Percentiles rank a stretch among this genome's conserved stretches.
These are phyloP conservation scores for Thielaviopsis ethacetica DNA, from an alignment of 2,329 filamentous ascomycete species.

Conservation along the genomic window DNA sequence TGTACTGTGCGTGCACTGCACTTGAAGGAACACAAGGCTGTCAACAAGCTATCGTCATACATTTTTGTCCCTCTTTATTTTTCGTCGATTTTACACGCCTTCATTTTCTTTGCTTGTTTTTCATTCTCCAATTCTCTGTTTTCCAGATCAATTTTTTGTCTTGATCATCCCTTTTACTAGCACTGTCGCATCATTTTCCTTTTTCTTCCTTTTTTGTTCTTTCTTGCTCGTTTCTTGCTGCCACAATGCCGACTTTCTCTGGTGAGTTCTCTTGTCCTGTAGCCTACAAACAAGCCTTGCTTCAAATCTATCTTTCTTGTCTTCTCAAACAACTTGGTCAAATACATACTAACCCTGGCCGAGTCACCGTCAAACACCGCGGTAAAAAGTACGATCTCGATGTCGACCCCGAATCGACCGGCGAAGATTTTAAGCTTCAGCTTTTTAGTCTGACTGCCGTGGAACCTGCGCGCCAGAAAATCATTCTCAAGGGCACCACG, in stretches of 20 bases:
- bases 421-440: conserved; percentile 90
- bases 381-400: conserved; percentile 94
- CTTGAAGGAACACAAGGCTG: conserved; percentile 6
- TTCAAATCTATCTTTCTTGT: background rate
- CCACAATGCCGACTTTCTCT: background rate
- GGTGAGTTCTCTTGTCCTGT: background rate
- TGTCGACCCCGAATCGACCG: conserved; percentile 66
- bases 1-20: too few species aligned
- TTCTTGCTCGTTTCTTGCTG: background rate
- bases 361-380: conserved; percentile 86
- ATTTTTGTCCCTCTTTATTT: background rate
- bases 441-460: conserved; percentile 90
- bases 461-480: conserved; percentile 91
- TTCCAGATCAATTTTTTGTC: background rate
- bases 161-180: background rate
- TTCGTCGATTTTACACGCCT: background rate
- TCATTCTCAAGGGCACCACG: conserved; percentile 83
- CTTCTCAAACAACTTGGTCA: conserved; percentile 1
- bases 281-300: background rate
- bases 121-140: background rate
- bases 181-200: background rate
- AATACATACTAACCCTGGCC: background rate
- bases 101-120: background rate
- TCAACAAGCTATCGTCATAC: conserved; percentile 8
- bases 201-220: background rate